Conservation (phyloP, 257 asterid genomes). For the Nicotiana obtusifolia region DNA sequence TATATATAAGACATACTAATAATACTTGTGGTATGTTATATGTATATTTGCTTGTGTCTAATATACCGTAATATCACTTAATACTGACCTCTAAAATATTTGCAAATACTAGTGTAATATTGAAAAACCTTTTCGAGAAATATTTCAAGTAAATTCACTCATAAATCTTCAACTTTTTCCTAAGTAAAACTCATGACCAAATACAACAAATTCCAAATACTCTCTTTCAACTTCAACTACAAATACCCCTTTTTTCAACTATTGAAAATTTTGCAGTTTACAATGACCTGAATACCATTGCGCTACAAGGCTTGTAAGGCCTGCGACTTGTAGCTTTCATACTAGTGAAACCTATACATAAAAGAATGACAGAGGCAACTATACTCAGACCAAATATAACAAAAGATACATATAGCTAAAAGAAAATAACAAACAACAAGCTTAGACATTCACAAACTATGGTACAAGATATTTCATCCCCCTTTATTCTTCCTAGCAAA, state of each 20-base stretch:
- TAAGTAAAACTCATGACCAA: neutral
- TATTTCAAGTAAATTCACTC: neutral
- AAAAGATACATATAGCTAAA: neutral
- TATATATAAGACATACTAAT: no score
- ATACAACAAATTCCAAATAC: neutral
- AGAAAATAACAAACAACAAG: neutral
- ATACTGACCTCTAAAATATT: neutral
- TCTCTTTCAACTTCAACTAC: neutral
- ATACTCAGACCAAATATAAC: neutral
- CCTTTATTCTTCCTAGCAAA: conserved; percentile 24
- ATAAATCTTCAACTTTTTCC: neutral
- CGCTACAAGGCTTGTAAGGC: neutral
- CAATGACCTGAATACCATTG: no score
- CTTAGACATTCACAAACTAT: neutral
- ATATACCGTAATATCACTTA: neutral
- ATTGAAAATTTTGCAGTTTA: neutral
- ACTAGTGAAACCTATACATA: neutral
- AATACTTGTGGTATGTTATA: no score
- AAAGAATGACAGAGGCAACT: neutral
- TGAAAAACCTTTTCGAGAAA: neutral
- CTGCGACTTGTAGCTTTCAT: neutral
- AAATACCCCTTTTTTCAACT: neutral
- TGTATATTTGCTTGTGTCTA: neutral
- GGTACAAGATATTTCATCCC: conserved; percentile 4
- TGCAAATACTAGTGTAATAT: neutral